Evolutionary conservation across 345 rosid species (phyloP), one percentile per base, ranked within the genome.

Genomic region (Chamaenerion angustifolium): DNA sequence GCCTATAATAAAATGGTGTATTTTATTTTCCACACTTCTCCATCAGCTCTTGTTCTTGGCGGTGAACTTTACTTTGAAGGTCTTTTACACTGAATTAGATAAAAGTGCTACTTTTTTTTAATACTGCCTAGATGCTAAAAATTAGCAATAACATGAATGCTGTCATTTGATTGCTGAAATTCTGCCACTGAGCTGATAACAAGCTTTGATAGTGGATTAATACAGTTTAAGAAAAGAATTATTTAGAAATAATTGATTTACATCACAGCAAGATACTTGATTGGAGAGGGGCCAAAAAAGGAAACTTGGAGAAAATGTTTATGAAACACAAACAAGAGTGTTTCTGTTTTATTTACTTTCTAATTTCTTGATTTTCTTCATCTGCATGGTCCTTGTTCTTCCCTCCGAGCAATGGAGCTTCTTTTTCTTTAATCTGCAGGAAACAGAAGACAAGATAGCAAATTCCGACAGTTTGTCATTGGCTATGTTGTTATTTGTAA

Each of bases 391-490:
- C 65, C 65, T 55, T 49, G 52, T 42, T 40, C 54, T 55, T 62
- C 41, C 56, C 66, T 18, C 56, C 76, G 58, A 80, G 51, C 50
- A 84, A 80, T 48, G 94, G 72, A 45, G 59, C 75, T 31, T 86
- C 98, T 56, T 80, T 81, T 14, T 90, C 95, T 66, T 90, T 86
- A 69, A 78, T 54, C 98, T 90, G 63, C 45, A 64, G 58, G 13
- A 55, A 16, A 21, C 13, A 17, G 16, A 5, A 12, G 14, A 25
- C 12, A 48, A 10, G 43, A 3, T 42, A 4, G 9, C 11, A 10
- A 12, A n/a, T 35, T 41, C 25, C 8, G 9, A 27, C 0, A 14
- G 25, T 10, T 12, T 27, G 3, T 4, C 18, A 14, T 14, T 56
- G 17, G 23, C 16, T 0, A 21, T 40, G 40, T 11, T 56, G 27